Conservation (phyloP, 1,139 yeast species). For the Zhuliangozyma parablackwelliae region DNA sequence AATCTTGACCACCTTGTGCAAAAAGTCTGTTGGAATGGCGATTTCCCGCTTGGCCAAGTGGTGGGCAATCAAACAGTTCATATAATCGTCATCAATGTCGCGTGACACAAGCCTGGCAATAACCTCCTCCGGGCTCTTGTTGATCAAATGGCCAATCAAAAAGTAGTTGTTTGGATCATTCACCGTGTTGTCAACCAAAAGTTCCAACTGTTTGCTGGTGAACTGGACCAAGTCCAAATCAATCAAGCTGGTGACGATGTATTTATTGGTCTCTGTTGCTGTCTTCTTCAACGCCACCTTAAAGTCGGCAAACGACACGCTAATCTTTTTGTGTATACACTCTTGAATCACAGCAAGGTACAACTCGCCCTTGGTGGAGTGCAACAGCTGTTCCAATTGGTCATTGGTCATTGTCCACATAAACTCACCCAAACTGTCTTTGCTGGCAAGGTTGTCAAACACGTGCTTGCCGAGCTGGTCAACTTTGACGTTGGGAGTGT, state of each 20-base stretch:
- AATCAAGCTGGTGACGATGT: constrained; percentile 3
- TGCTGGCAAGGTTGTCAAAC: background rate
- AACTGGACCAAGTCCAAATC: constrained; percentile 21
- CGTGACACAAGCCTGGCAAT: constrained; percentile 14
- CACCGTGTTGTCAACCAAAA: constrained; percentile 13
- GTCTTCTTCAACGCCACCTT: no score
- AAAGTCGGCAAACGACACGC: constrained; percentile 5
- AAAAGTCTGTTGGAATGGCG: constrained; percentile 5
- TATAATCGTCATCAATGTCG: constrained; percentile 14
- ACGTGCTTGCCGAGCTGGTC: constrained; percentile 4
- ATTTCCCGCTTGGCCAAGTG: constrained; percentile 11
- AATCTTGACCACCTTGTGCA: constrained; percentile 4
- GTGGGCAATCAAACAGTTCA: constrained; percentile 20
- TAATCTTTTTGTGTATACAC: constrained; percentile 2
- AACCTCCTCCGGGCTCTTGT: constrained; percentile 8
- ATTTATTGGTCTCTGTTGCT: constrained; percentile 4
- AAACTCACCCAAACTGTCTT: constrained; percentile 4
- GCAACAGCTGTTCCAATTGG: constrained; percentile 9
- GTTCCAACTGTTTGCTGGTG: constrained; percentile 16
- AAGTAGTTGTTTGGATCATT: constrained; percentile 13
- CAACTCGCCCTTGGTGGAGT: background rate
- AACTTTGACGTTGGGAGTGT: constrained; percentile 2
- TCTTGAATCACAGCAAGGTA: constrained; percentile 1
- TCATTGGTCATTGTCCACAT: constrained; percentile 15
- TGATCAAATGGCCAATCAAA: constrained; percentile 21